Percentiles rank a stretch among this genome's conserved stretches.
phyloP scores from a whole-genome alignment of 345 rosid genomes.

The Eucalyptus regnans region DNA sequence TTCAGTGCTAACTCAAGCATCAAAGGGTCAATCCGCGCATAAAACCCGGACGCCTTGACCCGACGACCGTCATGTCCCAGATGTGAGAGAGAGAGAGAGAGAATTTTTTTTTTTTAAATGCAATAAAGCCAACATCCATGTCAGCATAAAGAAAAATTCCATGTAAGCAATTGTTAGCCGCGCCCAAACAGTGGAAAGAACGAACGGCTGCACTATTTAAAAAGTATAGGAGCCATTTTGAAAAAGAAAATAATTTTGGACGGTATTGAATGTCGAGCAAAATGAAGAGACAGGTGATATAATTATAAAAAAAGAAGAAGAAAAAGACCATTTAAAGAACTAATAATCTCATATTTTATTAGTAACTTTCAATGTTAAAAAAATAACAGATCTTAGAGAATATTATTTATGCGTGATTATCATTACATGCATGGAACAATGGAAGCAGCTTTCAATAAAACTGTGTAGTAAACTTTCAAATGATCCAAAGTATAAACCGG shows the following conservation, averaged over 20 bases:
- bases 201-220: no score
- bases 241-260: no score
- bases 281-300: background rate
- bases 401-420: background rate
- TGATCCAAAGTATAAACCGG: background rate
- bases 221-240: no score
- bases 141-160: background rate
- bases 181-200: no score
- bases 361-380: background rate
- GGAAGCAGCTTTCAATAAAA: background rate
- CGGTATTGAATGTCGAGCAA: no score
- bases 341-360: background rate
- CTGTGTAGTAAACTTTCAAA: background rate
- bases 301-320: no score
- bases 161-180: background rate
- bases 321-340: background rate
- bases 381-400: background rate
- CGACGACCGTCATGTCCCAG: background rate
- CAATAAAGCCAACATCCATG: background rate
- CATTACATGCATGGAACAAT: background rate
- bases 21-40: background rate
- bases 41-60: background rate
- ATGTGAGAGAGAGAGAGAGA: background rate
- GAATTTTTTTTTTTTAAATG: background rate
- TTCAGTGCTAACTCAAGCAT: background rate